Conservation (phyloP, 371 early-diverging fungal genomes). For the Apophysomyces ossiformis region DNA sequence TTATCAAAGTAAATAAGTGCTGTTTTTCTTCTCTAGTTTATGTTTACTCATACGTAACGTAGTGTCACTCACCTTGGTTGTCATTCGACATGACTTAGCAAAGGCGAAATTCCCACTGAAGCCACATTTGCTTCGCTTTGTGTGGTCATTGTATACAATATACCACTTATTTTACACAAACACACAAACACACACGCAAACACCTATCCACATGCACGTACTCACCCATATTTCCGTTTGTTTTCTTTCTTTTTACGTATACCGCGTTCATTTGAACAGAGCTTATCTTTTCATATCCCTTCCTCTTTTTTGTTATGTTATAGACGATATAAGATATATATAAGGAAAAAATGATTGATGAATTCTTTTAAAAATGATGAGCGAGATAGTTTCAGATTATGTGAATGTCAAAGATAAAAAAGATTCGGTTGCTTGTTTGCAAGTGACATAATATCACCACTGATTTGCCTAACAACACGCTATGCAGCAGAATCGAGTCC, state of each 20-base stretch:
- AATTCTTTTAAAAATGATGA: neutral
- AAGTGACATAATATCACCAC: no score
- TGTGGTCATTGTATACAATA: slow-evolving; percentile 11
- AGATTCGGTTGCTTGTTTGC: no score
- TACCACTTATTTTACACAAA: neutral
- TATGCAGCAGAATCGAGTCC: no score
- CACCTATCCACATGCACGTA: no score
- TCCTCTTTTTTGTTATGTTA: neutral
- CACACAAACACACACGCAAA: no score
- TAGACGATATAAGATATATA: neutral
- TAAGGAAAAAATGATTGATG: neutral
- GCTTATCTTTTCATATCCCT: slow-evolving; percentile 8
- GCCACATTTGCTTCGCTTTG: slow-evolving; percentile 2
- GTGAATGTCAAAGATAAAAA: no score
- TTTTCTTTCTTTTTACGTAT: slow-evolving; percentile 2
- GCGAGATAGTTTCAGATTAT: no score
- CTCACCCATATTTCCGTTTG: neutral
- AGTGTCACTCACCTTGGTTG: neutral
- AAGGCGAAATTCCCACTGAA: slow-evolving; percentile 1
- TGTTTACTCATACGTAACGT: neutral
- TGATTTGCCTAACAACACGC: no score
- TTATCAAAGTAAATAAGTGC: neutral
- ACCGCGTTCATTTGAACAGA: slow-evolving; percentile 9
- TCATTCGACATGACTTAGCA: slow-evolving; percentile 8
- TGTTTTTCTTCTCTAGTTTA: neutral